Evolutionary conservation across 306 rosid genomes (phyloP), one percentile per base, ranked within the genome.

Genomic region (Vigna nakashimae): DNA sequence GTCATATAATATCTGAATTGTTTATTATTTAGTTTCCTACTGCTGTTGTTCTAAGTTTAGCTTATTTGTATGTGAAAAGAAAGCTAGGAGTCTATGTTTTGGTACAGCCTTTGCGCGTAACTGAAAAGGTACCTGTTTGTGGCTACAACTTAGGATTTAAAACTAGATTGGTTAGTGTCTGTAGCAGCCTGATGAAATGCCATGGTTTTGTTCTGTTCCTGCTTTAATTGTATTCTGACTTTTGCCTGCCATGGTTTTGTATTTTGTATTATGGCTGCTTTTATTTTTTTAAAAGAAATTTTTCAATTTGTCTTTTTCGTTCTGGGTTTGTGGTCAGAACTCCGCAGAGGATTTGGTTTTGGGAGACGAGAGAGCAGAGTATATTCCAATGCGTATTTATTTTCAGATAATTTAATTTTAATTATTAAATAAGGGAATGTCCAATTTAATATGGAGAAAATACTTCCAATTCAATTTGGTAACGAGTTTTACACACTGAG

Each of bases 261-360:
- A 26, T 26, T 26, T 2, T 26, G 28, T 26, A 26, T 26, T 26
- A 26, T 26, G 28, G 3, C 38, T 18, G 18, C 20, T 17, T 30
- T 0, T 3, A 6, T 14, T 49, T 18, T 59, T 69, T 17, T 0
- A 4, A 32, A 8, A 13, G 7, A 9, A 15, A 9, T 4, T 14
- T 68, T 28, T 7, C 14, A 18, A 6, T 32, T 59, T 78, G 76
- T 78, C 76, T 14, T 59, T 78, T 78, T 78, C 82, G 4, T 26
- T 78, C 70, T 58, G 82, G 0, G 2, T 48, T 11, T 16, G 4
- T 50, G 36, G 13, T 66, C 79, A 58, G 72, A 75, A 50, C n/a
- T 30, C 66, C 32, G 0, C 24, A 69, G 52, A 57, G 51, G 16
- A 56, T 78, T 30, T 78, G 24, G 3, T 45, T 68, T 69, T 57